These are phyloP conservation scores for Phragmites australis DNA, from an alignment of 176 grass and related monocot genomes.

Conservation along the genomic window DNA sequence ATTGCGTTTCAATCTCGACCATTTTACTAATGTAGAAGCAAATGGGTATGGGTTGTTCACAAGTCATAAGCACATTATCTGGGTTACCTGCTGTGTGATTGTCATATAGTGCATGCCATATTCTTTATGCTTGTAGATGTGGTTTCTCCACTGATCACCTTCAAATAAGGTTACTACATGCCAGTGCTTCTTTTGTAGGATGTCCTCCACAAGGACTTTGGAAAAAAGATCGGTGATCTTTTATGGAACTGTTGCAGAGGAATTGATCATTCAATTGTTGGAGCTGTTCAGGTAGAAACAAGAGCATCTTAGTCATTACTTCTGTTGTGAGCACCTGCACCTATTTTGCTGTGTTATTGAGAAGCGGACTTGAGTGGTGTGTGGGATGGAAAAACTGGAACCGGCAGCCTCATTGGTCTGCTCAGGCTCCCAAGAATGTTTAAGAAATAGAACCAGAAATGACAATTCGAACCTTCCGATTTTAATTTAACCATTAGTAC, in stretches of 20 bases:
- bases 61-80: constrained; percentile 26
- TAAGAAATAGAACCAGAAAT: not conserved
- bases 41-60: not conserved
- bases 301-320: not conserved
- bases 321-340: constrained; percentile 4
- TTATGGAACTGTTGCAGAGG: constrained; percentile 98
- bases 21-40: constrained; percentile 2
- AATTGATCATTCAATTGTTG: constrained; percentile 84
- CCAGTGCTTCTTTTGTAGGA: constrained; percentile 55
- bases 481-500: not conserved
- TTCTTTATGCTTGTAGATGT: constrained; percentile 18
- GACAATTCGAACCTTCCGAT: not conserved
- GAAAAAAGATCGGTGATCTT: constrained; percentile 77
- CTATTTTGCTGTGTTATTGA: constrained; percentile 24
- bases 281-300: constrained; percentile 75
- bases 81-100: constrained; percentile 12
- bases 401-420: not conserved
- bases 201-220: constrained; percentile 77
- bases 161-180: constrained; percentile 28
- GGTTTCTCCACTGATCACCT: constrained; percentile 22
- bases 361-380: not conserved
- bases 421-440: not conserved
- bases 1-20: not conserved
- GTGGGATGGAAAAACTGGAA: not conserved
- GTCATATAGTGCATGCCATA: constrained; percentile 4